Evolutionary conservation across 2,329 filamentous ascomycete species (phyloP).

Genomic region (Ophiostoma sp.): DNA sequence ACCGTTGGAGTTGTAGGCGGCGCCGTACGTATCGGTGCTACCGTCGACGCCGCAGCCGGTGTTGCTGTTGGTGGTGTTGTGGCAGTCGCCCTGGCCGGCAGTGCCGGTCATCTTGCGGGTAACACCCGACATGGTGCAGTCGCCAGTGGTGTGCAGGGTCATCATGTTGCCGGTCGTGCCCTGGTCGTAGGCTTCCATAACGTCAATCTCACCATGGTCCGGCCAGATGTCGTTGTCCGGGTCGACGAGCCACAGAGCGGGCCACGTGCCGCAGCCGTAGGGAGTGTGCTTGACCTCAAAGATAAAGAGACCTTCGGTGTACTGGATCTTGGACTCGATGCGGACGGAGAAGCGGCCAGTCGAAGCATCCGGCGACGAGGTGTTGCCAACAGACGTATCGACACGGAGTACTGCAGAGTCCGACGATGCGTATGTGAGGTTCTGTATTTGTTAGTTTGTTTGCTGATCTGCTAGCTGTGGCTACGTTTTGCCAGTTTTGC

Average conservation of each 20-base stretch:
- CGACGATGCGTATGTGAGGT: conserved; percentile 56
- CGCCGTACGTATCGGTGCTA: conserved; percentile 43
- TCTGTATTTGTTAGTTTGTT: conserved; percentile 36
- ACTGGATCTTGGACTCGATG: conserved; percentile 55
- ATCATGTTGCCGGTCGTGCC: conserved; percentile 50
- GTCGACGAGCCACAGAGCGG: conserved; percentile 63
- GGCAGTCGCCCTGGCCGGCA: conserved; percentile 43
- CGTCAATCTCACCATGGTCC: conserved; percentile 41
- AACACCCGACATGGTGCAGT: conserved; percentile 49
- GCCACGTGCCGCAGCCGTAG: conserved; percentile 60
- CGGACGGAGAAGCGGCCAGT: conserved; percentile 60
- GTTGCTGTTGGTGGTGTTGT: conserved; percentile 42
- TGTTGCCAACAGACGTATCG: conserved; percentile 52
- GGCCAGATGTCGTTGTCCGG: conserved; percentile 44
- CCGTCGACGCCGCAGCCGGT: conserved; percentile 53
- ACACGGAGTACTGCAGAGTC: conserved; percentile 54
- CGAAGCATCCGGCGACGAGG: conserved; percentile 45
- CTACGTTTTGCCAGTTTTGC: too few species aligned
- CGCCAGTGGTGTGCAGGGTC: conserved; percentile 52
- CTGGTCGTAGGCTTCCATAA: conserved; percentile 43
- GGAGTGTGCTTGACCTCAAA: conserved; percentile 62
- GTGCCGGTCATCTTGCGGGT: conserved; percentile 50
- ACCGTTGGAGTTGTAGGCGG: conserved; percentile 47
- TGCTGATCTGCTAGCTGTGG: too few species aligned
- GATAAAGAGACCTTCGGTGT: conserved; percentile 60